Percentiles rank a stretch among this genome's conserved stretches.
Evolutionary conservation across 371 early-diverging fungal genomes (phyloP).

Genomic region (Dinochytrium kinnereticum): DNA sequence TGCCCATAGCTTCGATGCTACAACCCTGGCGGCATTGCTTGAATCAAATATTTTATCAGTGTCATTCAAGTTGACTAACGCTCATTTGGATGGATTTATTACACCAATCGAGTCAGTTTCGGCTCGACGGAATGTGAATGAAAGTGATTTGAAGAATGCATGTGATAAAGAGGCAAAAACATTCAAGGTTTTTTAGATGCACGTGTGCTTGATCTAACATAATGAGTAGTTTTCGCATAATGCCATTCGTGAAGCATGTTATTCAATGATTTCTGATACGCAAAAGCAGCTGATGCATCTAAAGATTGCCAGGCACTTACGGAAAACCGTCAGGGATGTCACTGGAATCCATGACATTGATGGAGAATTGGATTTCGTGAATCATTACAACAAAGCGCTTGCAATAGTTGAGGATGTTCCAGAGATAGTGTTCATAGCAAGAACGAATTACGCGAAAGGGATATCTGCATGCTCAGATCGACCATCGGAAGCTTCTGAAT

Average conservation of each 20-base stretch:
- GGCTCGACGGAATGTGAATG: too few relatives aligned
- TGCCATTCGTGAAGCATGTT: background rate
- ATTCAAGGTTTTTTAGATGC: too few relatives aligned
- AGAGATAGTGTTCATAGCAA: background rate
- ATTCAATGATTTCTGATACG: background rate
- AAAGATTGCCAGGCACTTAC: background rate
- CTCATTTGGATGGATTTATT: background rate
- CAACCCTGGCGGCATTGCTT: conserved; percentile 28
- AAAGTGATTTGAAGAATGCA: too few relatives aligned
- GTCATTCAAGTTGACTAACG: background rate
- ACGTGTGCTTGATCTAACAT: background rate
- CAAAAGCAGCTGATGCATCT: conserved; percentile 5
- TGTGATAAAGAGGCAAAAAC: too few relatives aligned
- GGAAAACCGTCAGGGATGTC: background rate
- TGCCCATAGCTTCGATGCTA: conserved; percentile 42
- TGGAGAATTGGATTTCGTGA: background rate
- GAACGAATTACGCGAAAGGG: background rate
- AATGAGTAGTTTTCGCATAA: conserved; percentile 1
- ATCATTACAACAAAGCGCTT: conserved; percentile 8
- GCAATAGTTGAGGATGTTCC: background rate
- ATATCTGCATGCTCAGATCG: background rate
- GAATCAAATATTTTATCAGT: background rate
- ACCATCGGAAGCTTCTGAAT: background rate
- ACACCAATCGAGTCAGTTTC: background rate
- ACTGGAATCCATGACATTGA: background rate